Conservation (phyloP, 805 yeast genomes). For the Starmerella lactis-condensi region DNA sequence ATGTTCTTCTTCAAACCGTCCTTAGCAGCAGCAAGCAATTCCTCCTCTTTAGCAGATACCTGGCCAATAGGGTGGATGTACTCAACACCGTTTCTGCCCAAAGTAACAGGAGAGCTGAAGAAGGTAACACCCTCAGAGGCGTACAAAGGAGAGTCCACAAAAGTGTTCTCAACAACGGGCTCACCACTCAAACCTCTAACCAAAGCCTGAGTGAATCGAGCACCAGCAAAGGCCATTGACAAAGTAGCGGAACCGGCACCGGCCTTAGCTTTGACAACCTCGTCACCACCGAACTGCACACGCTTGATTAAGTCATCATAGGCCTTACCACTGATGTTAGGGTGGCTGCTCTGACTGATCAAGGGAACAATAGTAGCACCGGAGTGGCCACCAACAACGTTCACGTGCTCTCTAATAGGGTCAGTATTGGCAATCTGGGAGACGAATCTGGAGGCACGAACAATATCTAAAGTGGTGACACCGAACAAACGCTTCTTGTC, state of each 20-base stretch:
- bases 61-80: constrained; percentile 64
- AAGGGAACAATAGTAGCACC: constrained; percentile 92
- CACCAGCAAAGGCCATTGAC: constrained; percentile 88
- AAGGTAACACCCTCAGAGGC: constrained; percentile 82
- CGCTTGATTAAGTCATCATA: constrained; percentile 56
- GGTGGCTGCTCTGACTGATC: constrained; percentile 56
- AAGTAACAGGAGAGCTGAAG: constrained; percentile 87
- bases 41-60: constrained; percentile 63
- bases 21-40: constrained; percentile 61
- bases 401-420: constrained; percentile 59
- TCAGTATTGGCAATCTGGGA: constrained; percentile 51
- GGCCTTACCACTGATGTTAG: constrained; percentile 42
- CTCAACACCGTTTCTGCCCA: constrained; percentile 80
- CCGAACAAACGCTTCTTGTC: constrained; percentile 86
- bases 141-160: constrained; percentile 55
- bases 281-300: constrained; percentile 93
- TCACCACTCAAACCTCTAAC: constrained; percentile 28
- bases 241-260: constrained; percentile 90
- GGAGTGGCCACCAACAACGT: constrained; percentile 94
- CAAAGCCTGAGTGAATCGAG: constrained; percentile 45
- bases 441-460: constrained; percentile 76
- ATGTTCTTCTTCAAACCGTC: constrained; percentile 76
- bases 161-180: constrained; percentile 34
- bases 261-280: constrained; percentile 80
- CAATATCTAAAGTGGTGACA: constrained; percentile 84